phyloP scores from a whole-genome alignment of 257 asterid species.

The Eustoma russellianum region DNA sequence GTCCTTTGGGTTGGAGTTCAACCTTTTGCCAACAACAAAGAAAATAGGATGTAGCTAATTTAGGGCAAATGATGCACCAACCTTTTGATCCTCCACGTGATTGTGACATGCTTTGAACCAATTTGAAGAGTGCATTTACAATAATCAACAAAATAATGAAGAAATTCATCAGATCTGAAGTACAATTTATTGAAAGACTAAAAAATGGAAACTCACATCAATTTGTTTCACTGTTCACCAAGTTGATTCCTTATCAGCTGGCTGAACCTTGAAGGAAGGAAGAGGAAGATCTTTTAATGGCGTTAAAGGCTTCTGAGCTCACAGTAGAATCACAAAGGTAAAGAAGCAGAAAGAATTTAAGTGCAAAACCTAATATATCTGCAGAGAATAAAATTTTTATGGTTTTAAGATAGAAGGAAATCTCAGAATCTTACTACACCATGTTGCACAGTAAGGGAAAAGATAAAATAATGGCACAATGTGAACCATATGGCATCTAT shows the following conservation, averaged over 20 bases:
- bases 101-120: neutral
- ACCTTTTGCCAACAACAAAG: too few species aligned
- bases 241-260: conserved; percentile 5
- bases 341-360: neutral
- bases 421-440: conserved; percentile 38
- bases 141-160: neutral
- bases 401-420: conserved; percentile 25
- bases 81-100: neutral
- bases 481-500: conserved; percentile 38
- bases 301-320: conserved; percentile 5
- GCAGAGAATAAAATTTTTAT: conserved; percentile 14
- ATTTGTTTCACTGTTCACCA: conserved; percentile 13
- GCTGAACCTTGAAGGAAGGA: conserved; percentile 6
- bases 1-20: too few species aligned
- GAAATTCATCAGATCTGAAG: neutral
- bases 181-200: conserved; percentile 1
- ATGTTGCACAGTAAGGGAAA: conserved; percentile 28
- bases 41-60: conserved; percentile 6
- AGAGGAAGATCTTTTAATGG: neutral
- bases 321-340: conserved; percentile 4
- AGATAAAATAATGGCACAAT: conserved; percentile 36
- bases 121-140: conserved; percentile 1
- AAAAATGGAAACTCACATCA: conserved; percentile 23
- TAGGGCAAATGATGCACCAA: conserved; percentile 4
- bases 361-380: conserved; percentile 14